A percentile compares a stretch with the other conserved stretches of the same genome.
Conservation (phyloP, 768 basidiomycete species). For the Trametes punicea region DNA sequence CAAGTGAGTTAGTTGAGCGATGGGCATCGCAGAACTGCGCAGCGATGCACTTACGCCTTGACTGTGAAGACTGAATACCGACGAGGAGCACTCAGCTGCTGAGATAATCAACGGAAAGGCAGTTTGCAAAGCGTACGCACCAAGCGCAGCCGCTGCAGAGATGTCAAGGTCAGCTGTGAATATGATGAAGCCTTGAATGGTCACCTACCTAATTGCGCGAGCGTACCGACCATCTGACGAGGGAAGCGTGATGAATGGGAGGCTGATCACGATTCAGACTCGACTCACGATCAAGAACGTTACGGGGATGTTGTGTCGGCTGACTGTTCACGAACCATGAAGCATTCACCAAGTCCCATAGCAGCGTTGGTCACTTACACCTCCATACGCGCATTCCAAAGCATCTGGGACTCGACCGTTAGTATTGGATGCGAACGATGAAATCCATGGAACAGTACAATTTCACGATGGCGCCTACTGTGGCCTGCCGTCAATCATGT, state of each 20-base stretch:
- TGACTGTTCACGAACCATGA: constrained; percentile 38
- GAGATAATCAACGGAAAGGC: too few relatives aligned
- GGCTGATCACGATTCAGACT: not conserved
- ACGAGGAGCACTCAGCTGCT: too few relatives aligned
- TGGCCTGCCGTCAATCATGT: constrained; percentile 34
- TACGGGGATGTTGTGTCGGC: constrained; percentile 47
- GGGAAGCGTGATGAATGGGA: not conserved
- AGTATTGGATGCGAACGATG: not conserved
- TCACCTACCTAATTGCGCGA: constrained; percentile 48
- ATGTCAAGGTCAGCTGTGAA: not conserved
- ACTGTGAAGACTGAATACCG: constrained; percentile 47
- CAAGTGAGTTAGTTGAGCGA: not conserved
- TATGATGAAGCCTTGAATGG: not conserved
- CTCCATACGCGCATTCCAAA: constrained; percentile 63
- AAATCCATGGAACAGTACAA: constrained; percentile 35
- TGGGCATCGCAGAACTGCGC: too few relatives aligned
- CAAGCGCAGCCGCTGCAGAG: constrained; percentile 7
- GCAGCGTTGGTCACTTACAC: constrained; percentile 36
- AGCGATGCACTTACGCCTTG: constrained; percentile 37
- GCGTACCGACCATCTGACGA: constrained; percentile 41
- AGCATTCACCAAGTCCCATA: not conserved
- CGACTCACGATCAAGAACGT: constrained; percentile 47
- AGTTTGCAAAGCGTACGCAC: not conserved
- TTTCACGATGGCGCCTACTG: constrained; percentile 54
- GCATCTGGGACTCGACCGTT: constrained; percentile 30